Conservation (phyloP, 371 early-diverging fungal species). For the Mortierella sp. region DNA sequence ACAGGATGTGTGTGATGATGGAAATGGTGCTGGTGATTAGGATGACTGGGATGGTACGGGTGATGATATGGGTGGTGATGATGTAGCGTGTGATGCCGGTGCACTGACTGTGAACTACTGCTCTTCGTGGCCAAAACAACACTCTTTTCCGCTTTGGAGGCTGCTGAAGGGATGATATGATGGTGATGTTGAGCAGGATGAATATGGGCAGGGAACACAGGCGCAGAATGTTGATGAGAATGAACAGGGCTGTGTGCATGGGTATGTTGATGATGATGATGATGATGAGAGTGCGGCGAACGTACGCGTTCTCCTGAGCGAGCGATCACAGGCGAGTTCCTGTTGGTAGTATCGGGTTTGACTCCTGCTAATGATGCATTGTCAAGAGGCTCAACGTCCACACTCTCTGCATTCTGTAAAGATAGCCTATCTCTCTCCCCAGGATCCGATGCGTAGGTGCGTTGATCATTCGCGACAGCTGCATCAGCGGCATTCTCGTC, state of each 20-base stretch:
- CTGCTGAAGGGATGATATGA: conserved; percentile 23
- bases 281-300: conserved; percentile 10
- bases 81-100: conserved; percentile 42
- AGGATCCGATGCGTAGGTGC: not conserved
- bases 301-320: conserved; percentile 4
- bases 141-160: conserved; percentile 10
- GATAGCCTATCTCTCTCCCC: conserved; percentile 1
- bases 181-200: conserved; percentile 48
- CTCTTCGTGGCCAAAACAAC: conserved; percentile 10
- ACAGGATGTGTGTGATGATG: conserved; percentile 39
- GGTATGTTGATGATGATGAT: conserved; percentile 4
- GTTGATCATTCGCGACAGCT: too few relatives aligned
- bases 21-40: conserved; percentile 56
- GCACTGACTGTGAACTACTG: conserved; percentile 29
- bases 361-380: not conserved
- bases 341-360: not conserved
- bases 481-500: conserved; percentile 5
- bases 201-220: conserved; percentile 37
- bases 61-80: conserved; percentile 55
- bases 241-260: conserved; percentile 16
- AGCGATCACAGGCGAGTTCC: not conserved
- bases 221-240: conserved; percentile 20
- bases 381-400: not conserved
- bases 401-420: conserved; percentile 3
- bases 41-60: conserved; percentile 53